Evolutionary conservation across 345 rosid species (phyloP), one percentile per base, ranked within the genome.

Genomic region (Boechera stricta): DNA sequence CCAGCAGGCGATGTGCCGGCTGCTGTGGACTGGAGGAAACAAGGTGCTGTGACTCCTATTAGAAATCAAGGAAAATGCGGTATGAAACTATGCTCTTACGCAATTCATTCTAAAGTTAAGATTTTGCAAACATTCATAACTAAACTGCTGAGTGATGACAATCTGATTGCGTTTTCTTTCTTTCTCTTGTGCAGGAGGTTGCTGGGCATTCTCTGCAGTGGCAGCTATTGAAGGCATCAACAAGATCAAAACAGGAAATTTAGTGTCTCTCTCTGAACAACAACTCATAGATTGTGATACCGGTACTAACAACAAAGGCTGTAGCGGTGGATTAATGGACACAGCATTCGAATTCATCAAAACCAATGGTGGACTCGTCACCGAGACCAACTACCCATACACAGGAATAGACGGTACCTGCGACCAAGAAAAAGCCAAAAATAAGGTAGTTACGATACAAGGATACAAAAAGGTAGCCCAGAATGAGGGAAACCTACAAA

Each of bases 191-290:
- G 33, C 87, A 91, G 96, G 97, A 71, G 86, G 96, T 67, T 95
- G 98, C 66, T 95, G 99, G 99, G 99, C 98, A 5, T 95, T 95
- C 41, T 88, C 98, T 4, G 88, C 99, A 5, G 89, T 92, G 63
- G 91, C 94, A 49, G 94, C 99, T 1, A 80, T 92, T 18, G 93
- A 95, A 84, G 93, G 97, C 75, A 83, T 91, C 84, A 84, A 84
- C 86, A 77, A 85, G 71, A 85, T 95, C 60, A 84, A 82, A 71
- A 89, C 93, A 21, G 92, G 94, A 49, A 83, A 79, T 10, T 70
- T 92, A 59, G 54, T 80, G 29, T 82, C 96, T 69, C 84, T 92
- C 12, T 95, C 97, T 8, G 99, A 89, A 77, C 97, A 95, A 82
- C 86, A 91, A 78, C 91, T 92, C 32, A 84, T 95, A 69, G 98